phyloP scores from a whole-genome alignment of 2,329 filamentous ascomycete genomes.

The Didymella sp. region DNA sequence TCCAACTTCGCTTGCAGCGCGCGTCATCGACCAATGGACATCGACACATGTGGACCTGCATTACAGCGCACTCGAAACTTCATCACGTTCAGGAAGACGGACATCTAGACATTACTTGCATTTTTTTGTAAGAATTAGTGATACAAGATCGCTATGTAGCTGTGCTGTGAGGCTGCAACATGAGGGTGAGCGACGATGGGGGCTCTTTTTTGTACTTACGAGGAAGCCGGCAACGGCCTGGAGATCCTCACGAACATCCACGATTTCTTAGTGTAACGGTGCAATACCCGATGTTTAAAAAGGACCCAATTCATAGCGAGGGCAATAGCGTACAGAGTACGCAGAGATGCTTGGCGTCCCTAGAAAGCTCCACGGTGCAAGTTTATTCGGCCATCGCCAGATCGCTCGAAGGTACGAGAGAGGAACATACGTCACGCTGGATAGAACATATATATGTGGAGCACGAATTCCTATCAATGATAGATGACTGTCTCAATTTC shows the following conservation, averaged over 20 bases:
- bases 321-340: no score
- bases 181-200: no score
- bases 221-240: background rate
- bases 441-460: background rate
- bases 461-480: background rate
- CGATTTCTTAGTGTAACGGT: background rate
- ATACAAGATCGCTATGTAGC: no score
- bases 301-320: no score
- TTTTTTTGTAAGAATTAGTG: background rate
- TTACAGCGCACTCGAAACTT: background rate
- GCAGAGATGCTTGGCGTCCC: no score
- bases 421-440: background rate
- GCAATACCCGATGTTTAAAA: background rate
- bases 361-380: no score
- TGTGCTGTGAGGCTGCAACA: no score
- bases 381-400: background rate
- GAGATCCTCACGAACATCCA: background rate
- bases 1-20: slow-evolving; percentile 10
- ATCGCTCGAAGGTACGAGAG: background rate
- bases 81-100: background rate
- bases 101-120: background rate
- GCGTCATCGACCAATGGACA: slow-evolving; percentile 6
- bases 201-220: no score
- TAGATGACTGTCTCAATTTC: no score
- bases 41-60: background rate